Evolutionary conservation across 1,139 yeast genomes (phyloP).

Genomic region (Yamadazyma sp.): DNA sequence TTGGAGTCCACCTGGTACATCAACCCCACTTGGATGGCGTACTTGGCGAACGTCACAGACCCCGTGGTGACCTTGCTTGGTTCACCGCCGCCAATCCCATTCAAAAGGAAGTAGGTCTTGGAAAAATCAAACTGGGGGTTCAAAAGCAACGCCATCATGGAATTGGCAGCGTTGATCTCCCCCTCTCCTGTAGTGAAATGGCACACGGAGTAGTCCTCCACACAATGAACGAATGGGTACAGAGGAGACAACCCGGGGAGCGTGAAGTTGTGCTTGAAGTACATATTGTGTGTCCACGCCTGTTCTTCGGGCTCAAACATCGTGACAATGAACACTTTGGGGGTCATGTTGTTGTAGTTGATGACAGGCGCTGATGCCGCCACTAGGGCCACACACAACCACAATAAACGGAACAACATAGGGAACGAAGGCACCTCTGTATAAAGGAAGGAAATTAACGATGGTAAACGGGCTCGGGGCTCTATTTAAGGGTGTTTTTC

Average conservation of each 20-base stretch:
- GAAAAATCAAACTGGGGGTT: slow-evolving; percentile 58
- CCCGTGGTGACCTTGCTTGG: slow-evolving; percentile 52
- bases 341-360: slow-evolving; percentile 21
- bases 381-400: background rate
- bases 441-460: background rate
- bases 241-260: slow-evolving; percentile 66
- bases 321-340: slow-evolving; percentile 56
- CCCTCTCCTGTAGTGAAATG: slow-evolving; percentile 70
- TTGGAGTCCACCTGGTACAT: slow-evolving; percentile 54
- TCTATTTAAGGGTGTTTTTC: too few species aligned
- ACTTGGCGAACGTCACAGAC: slow-evolving; percentile 60
- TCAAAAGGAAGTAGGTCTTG: slow-evolving; percentile 60
- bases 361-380: slow-evolving; percentile 1
- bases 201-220: slow-evolving; percentile 53
- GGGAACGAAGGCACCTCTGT: too few species aligned
- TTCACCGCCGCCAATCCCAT: slow-evolving; percentile 69
- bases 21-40: slow-evolving; percentile 62
- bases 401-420: background rate
- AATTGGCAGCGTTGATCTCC: slow-evolving; percentile 66
- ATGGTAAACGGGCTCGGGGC: too few species aligned
- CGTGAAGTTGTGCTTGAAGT: slow-evolving; percentile 52
- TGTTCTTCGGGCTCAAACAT: slow-evolving; percentile 57
- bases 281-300: slow-evolving; percentile 52
- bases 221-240: slow-evolving; percentile 59
- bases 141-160: slow-evolving; percentile 55